Conservation (phyloP, 83 land plant genomes). For the Picea abies region DNA sequence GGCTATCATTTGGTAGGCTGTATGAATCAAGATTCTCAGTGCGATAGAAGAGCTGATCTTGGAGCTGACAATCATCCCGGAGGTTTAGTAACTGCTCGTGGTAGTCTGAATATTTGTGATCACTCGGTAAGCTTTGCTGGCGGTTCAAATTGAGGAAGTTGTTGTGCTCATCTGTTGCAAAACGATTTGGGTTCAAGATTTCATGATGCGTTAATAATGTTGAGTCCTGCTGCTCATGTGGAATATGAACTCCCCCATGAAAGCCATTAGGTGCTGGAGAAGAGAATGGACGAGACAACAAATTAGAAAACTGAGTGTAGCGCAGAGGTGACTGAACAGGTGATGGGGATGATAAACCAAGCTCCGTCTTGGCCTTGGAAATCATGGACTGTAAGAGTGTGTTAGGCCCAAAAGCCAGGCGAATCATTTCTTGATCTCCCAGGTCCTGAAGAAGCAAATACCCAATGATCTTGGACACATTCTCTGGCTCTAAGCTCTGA, state of each 20-base stretch:
- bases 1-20: background rate
- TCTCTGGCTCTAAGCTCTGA: conserved; percentile 81
- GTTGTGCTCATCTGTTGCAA: too few species aligned
- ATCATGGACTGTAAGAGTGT: conserved; percentile 63
- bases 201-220: too few species aligned
- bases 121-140: too few species aligned
- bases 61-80: background rate
- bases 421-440: conserved; percentile 88
- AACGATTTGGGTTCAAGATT: too few species aligned
- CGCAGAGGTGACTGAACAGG: conserved; percentile 16
- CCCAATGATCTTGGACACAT: conserved; percentile 93
- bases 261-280: too few species aligned
- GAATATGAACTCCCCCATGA: too few species aligned
- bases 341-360: conserved; percentile 28
- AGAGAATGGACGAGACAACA: too few species aligned
- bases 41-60: conserved; percentile 23
- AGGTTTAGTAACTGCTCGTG: too few species aligned
- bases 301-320: too few species aligned
- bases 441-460: conserved; percentile 80
- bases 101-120: too few species aligned
- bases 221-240: background rate
- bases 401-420: conserved; percentile 86
- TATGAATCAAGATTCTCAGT: conserved; percentile 17
- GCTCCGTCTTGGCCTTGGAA: conserved; percentile 65
- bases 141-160: too few species aligned